Conservation (phyloP, 495 filamentous ascomycete genomes). For the Xylaria curta region DNA sequence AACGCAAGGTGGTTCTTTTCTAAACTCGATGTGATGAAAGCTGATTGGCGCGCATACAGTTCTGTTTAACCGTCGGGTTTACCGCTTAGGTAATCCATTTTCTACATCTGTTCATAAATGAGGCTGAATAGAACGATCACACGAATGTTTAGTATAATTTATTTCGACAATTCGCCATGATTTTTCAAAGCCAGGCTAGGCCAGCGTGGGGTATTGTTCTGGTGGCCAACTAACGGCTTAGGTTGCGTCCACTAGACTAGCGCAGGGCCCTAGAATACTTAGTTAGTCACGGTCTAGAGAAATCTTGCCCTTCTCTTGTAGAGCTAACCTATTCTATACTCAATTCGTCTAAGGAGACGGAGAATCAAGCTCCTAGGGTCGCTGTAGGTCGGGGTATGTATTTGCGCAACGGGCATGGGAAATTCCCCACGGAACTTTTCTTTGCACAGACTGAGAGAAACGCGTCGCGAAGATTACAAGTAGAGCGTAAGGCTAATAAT, state of each 20-base stretch:
- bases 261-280: not conserved
- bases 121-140: not conserved
- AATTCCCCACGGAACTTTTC: too few species aligned
- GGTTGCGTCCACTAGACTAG: not conserved
- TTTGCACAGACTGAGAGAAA: too few species aligned
- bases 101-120: not conserved
- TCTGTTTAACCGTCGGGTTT: not conserved
- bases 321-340: not conserved
- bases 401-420: not conserved
- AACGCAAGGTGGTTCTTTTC: not conserved
- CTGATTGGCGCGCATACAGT: conserved; percentile 1
- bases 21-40: not conserved
- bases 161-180: not conserved
- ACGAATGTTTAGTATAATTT: not conserved
- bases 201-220: not conserved
- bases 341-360: not conserved
- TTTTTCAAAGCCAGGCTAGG: not conserved
- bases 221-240: not conserved
- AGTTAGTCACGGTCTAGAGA: not conserved
- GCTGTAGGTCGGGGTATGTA: not conserved
- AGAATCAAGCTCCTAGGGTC: not conserved
- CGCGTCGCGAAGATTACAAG: too few species aligned
- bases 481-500: too few species aligned
- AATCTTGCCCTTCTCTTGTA: not conserved
- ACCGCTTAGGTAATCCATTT: not conserved